Percentiles rank a stretch among this genome's conserved stretches.
These are phyloP conservation scores for Nakazawaea molendinolei DNA, from an alignment of 805 yeast genomes.

Conservation along the genomic window DNA sequence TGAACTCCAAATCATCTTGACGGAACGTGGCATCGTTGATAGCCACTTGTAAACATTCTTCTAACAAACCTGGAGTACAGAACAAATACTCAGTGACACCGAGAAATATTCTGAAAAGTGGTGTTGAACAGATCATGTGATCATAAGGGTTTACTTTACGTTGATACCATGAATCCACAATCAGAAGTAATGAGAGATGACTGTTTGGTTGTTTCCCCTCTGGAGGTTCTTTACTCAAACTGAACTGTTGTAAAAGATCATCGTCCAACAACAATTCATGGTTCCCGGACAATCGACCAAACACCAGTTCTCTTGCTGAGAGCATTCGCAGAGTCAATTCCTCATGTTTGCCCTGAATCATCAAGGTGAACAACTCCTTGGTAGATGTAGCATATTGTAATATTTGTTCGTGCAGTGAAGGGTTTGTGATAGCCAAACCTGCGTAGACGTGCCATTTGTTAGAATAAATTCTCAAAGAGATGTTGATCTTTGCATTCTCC, in stretches of 20 bases:
- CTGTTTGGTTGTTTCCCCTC: constrained; percentile 72
- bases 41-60: constrained; percentile 71
- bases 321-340: constrained; percentile 53
- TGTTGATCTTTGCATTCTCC: constrained; percentile 93
- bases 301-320: constrained; percentile 69
- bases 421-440: constrained; percentile 93
- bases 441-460: constrained; percentile 99
- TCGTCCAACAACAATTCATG: constrained; percentile 71
- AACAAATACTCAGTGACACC: constrained; percentile 93
- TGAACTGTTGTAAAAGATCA: constrained; percentile 67
- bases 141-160: constrained; percentile 87
- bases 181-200: constrained; percentile 81
- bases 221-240: constrained; percentile 60
- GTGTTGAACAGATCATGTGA: constrained; percentile 95
- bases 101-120: constrained; percentile 82
- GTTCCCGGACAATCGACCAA: constrained; percentile 52
- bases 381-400: constrained; percentile 83
- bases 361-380: constrained; percentile 74
- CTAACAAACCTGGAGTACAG: constrained; percentile 77
- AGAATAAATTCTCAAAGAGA: constrained; percentile 82
- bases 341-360: constrained; percentile 61
- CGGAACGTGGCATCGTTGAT: constrained; percentile 61
- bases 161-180: constrained; percentile 90
- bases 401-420: constrained; percentile 88
- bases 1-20: constrained; percentile 87